A percentile compares a stretch with the other conserved stretches of the same genome.
phyloP scores from a whole-genome alignment of 495 filamentous ascomycete genomes.

The Friedmanniomyces endolithicus region DNA sequence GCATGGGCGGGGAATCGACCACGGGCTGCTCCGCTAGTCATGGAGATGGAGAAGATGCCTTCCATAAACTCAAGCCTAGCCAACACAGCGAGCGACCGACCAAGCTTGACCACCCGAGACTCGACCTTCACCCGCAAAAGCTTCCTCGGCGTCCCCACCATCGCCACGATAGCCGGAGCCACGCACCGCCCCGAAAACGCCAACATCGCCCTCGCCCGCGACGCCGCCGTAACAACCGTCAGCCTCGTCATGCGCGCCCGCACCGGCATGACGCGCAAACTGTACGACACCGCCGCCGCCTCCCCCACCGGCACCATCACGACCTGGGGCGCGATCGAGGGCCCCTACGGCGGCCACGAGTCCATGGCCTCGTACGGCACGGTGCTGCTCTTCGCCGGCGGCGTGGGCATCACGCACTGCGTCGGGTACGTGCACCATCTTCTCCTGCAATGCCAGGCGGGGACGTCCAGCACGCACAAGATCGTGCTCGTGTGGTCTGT shows the following conservation, averaged over 20 bases:
- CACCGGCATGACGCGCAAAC: conserved; percentile 41
- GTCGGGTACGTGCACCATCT: conserved; percentile 43
- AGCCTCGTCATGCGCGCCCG: conserved; percentile 43
- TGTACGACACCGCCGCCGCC: conserved; percentile 36
- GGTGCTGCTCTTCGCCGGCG: conserved; percentile 43
- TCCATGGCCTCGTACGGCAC: conserved; percentile 42
- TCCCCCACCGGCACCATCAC: conserved; percentile 33
- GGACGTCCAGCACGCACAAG: conserved; percentile 38
- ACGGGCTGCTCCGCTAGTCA: not conserved
- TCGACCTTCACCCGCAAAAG: conserved; percentile 2
- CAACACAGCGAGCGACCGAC: not conserved
- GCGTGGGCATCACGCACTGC: conserved; percentile 49
- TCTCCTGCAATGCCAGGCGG: conserved; percentile 31
- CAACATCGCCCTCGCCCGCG: conserved; percentile 13
- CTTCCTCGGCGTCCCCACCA: conserved; percentile 2
- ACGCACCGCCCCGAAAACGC: not conserved
- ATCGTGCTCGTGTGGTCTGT: conserved; percentile 85
- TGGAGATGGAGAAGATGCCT: conserved; percentile 18
- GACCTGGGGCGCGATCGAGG: conserved; percentile 41
- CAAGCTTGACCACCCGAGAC: conserved; percentile 1
- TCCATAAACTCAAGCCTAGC: not conserved
- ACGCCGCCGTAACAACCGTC: conserved; percentile 33
- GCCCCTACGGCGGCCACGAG: conserved; percentile 45
- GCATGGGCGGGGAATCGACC: conserved; percentile 35
- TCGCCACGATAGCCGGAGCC: conserved; percentile 29